phyloP scores from a whole-genome alignment of 345 rosid species.

The Barbarea vulgaris region DNA sequence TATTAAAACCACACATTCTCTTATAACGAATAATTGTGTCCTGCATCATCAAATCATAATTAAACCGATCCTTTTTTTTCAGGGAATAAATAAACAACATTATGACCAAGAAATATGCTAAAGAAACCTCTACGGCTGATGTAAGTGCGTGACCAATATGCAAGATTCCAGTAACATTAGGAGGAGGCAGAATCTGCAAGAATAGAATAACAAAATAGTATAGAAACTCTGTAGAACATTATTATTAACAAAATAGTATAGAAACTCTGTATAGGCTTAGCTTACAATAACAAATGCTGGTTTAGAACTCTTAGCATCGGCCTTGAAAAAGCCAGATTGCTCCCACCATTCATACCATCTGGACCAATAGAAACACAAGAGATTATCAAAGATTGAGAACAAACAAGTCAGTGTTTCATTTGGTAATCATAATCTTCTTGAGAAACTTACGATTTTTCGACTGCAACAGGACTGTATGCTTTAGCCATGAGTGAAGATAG shows the following conservation, averaged over 20 bases:
- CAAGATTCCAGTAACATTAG: conserved; percentile 89
- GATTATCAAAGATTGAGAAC: not conserved
- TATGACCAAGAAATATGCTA: not conserved
- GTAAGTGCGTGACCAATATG: conserved; percentile 93
- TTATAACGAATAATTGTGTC: conserved; percentile 79
- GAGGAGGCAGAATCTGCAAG: conserved; percentile 81
- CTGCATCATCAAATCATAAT: conserved; percentile 37
- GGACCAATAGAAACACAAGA: conserved; percentile 6
- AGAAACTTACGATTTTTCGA: conserved; percentile 69
- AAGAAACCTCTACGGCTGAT: conserved; percentile 61
- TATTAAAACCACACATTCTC: conserved; percentile 85
- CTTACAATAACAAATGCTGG: conserved; percentile 52
- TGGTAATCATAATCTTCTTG: not conserved
- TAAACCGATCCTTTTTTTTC: not conserved
- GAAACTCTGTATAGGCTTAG: not conserved
- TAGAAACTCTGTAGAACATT: conserved; percentile 2
- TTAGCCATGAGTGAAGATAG: conserved; percentile 77
- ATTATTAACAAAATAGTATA: conserved; percentile 24
- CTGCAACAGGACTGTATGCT: conserved; percentile 64
- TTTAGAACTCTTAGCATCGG: conserved; percentile 65
- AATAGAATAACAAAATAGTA: not conserved
- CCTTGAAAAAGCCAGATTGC: conserved; percentile 57
- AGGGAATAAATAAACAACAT: no score
- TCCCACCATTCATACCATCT: conserved; percentile 91
- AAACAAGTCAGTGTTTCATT: not conserved